Base-by-base conservation (phyloP, 2,329 filamentous ascomycete species). In the Tothia fuscella region DNA sequence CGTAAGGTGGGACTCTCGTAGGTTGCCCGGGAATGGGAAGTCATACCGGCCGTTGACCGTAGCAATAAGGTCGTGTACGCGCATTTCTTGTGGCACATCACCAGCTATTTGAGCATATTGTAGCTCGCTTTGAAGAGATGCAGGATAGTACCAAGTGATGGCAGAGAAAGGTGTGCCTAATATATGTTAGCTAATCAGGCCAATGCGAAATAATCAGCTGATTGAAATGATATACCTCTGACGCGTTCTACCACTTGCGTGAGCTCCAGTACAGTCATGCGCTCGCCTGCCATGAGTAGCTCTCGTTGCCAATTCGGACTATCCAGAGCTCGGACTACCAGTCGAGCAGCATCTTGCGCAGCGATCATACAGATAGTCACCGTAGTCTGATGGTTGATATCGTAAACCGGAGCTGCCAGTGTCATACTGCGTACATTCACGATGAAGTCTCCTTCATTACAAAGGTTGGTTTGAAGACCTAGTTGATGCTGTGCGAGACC, bases 21-120 rank as follows among this genome's bases (percentile, higher is more conserved):
- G 60, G 46, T 76, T 80, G 2, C 51, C 55, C 1, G 74, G 60
- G 10, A 70, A 61, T 3, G 64, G 61, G 50, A 82, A 81, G 47
- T 78, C 74, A 52, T 82, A 86, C 7, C 76, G 70, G 2, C 79
- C 76, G 47, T 80, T 72, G 14, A 74, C 74, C 0, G 81, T 85
- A 24, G 78, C 78, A 28, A 82, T 65, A 19, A 85, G 68, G 24
- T 77, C 67, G 45, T 77, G 71, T 38, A 80, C 50, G 4, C 63
- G 62, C 44, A 57, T 54, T 45, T 65, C 60, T 37, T 56, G 53
- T 12, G 52, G 46, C 2, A 51, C 35, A 32, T 66, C 56, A 14
- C 53, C 51, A 19, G 41, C 49, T n/a, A 51, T 49, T 34, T 55
- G 53, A 12, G 62, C 64, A 34, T 59, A 43, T 1, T 51, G 70